phyloP scores from a whole-genome alignment of 2,329 filamentous ascomycete genomes.

The Leptodontidium sp. region DNA sequence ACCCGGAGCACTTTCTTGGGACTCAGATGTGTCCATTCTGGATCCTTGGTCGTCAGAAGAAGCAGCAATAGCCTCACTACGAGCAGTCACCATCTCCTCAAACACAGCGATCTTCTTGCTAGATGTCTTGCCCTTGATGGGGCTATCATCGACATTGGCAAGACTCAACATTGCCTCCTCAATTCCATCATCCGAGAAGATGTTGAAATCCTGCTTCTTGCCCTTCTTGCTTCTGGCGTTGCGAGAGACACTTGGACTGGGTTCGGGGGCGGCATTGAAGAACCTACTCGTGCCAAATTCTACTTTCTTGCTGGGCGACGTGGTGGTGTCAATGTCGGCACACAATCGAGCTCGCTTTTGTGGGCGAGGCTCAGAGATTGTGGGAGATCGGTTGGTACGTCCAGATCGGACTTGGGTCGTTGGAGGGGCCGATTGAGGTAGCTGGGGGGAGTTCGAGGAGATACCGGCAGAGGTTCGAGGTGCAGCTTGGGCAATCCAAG shows the following conservation, averaged over 20 bases:
- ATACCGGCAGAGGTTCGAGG: constrained; percentile 44
- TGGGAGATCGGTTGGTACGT: constrained; percentile 51
- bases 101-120: constrained; percentile 41
- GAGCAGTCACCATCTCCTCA: constrained; percentile 26
- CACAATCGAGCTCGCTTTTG: constrained; percentile 60
- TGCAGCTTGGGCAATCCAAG: constrained; percentile 62
- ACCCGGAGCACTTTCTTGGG: constrained; percentile 37
- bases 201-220: constrained; percentile 54
- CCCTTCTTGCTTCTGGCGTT: constrained; percentile 48
- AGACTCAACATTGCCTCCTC: constrained; percentile 58
- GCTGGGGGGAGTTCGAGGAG: constrained; percentile 42
- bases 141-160: constrained; percentile 46
- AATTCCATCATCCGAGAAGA: constrained; percentile 61
- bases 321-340: constrained; percentile 52
- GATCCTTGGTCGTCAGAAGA: constrained; percentile 18
- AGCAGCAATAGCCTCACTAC: constrained; percentile 1
- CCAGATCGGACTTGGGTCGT: constrained; percentile 50
- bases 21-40: constrained; percentile 17
- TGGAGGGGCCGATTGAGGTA: constrained; percentile 47
- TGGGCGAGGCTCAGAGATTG: constrained; percentile 54
- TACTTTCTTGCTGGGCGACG: constrained; percentile 45
- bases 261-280: constrained; percentile 50
- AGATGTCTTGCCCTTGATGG: constrained; percentile 25
- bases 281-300: constrained; percentile 56
- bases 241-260: constrained; percentile 51